A percentile compares a stretch with the other conserved stretches of the same genome.
These are phyloP conservation scores for Conringia planisiliqua DNA, from an alignment of 345 rosid genomes.

Conservation along the genomic window DNA sequence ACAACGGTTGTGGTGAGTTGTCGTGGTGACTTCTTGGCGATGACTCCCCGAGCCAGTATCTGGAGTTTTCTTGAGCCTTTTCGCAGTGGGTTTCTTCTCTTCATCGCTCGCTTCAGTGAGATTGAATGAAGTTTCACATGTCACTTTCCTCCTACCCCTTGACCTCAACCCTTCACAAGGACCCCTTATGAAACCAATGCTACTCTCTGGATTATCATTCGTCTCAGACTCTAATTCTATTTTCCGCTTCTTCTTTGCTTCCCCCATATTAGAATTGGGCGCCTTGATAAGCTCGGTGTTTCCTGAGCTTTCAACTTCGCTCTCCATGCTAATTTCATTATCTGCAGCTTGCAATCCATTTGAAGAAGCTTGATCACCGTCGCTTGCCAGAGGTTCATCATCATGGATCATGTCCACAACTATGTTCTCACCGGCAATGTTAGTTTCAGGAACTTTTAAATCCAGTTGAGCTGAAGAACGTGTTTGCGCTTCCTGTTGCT, in stretches of 20 bases:
- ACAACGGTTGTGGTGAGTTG: slow-evolving; percentile 47
- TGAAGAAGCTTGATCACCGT: slow-evolving; percentile 32
- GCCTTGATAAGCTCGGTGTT: slow-evolving; percentile 11
- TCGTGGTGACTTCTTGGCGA: slow-evolving; percentile 21
- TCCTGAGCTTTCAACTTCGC: slow-evolving; percentile 31
- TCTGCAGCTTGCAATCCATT: slow-evolving; percentile 29
- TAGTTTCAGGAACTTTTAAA: slow-evolving; percentile 27
- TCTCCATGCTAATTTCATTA: slow-evolving; percentile 33
- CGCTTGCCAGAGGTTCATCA: slow-evolving; percentile 28
- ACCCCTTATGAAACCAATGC: slow-evolving; percentile 62
- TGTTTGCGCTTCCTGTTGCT: not conserved
- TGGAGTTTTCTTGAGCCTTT: slow-evolving; percentile 39
- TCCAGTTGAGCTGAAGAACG: slow-evolving; percentile 26
- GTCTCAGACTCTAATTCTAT: slow-evolving; percentile 44
- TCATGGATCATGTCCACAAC: slow-evolving; percentile 24
- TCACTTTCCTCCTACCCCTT: slow-evolving; percentile 46
- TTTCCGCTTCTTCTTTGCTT: slow-evolving; percentile 53
- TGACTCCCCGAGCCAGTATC: slow-evolving; percentile 22
- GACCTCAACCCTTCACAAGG: slow-evolving; percentile 99
- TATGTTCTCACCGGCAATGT: slow-evolving; percentile 24
- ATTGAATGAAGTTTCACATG: slow-evolving; percentile 23
- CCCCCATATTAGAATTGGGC: not conserved
- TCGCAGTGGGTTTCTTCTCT: slow-evolving; percentile 38
- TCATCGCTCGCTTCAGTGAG: slow-evolving; percentile 15
- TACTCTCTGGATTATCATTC: slow-evolving; percentile 30